phyloP scores from a whole-genome alignment of 139 green algal species.

The Ulvella scutata region DNA sequence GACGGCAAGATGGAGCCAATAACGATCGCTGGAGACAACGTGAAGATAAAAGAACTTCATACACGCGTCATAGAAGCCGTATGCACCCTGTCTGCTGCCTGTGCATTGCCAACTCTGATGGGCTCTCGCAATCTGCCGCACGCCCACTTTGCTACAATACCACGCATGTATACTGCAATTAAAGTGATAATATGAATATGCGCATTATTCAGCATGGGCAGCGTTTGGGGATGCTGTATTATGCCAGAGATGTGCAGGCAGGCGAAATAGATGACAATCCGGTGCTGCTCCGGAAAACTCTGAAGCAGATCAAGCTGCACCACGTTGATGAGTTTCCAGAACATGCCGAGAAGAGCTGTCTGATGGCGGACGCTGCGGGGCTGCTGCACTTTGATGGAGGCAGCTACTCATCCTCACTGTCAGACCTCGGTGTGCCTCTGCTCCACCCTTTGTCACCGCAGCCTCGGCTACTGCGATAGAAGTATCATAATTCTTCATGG shows the following conservation, averaged over 20 bases:
- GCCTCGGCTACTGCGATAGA: too few species aligned
- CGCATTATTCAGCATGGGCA: too few species aligned
- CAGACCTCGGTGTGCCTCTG: neutral
- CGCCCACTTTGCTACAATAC: too few species aligned
- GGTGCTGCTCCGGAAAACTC: neutral
- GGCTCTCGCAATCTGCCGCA: too few species aligned
- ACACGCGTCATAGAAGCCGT: neutral
- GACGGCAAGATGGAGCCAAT: neutral
- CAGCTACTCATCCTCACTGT: neutral
- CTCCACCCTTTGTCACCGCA: neutral
- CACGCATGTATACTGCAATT: too few species aligned
- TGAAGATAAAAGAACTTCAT: neutral
- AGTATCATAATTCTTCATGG: too few species aligned
- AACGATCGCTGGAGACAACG: neutral
- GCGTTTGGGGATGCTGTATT: too few species aligned
- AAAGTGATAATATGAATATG: too few species aligned
- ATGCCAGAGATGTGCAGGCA: neutral
- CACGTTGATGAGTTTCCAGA: neutral
- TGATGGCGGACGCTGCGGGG: neutral
- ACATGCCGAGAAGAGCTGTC: neutral
- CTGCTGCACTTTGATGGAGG: neutral
- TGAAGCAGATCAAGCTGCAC: neutral
- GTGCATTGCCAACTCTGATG: neutral
- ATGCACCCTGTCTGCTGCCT: neutral
- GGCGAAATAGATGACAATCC: neutral